These are phyloP conservation scores for Solanum lycopersicoides DNA, from an alignment of 257 asterid species.

Conservation along the genomic window DNA sequence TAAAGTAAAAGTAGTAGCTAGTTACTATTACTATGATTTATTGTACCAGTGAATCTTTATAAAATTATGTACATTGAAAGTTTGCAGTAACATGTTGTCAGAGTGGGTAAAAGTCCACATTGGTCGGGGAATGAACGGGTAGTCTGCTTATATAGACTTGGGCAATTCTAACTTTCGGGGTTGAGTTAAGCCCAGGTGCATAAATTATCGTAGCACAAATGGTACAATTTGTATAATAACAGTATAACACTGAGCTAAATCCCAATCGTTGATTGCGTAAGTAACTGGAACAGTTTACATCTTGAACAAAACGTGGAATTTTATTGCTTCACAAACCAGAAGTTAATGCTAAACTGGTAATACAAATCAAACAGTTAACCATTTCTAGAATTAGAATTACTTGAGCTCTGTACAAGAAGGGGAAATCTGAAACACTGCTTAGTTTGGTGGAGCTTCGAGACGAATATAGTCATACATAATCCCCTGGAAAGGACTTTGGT, in stretches of 20 bases:
- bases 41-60: background rate
- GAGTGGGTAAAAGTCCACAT: background rate
- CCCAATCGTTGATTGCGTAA: background rate
- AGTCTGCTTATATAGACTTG: background rate
- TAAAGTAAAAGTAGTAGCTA: background rate
- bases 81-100: background rate
- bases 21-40: background rate
- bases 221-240: background rate
- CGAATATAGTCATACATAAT: conserved; percentile 74
- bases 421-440: background rate
- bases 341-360: background rate
- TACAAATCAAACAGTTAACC: background rate
- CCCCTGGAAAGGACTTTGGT: conserved; percentile 42
- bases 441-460: conserved; percentile 36
- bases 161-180: background rate
- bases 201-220: background rate
- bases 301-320: background rate
- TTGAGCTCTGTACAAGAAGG: background rate
- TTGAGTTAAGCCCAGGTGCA: too few species aligned
- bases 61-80: background rate
- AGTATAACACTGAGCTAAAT: background rate
- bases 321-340: background rate
- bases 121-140: background rate
- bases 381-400: background rate
- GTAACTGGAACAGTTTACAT: background rate